Conservation (phyloP, 345 rosid species). For the Hirschfeldia incana region DNA sequence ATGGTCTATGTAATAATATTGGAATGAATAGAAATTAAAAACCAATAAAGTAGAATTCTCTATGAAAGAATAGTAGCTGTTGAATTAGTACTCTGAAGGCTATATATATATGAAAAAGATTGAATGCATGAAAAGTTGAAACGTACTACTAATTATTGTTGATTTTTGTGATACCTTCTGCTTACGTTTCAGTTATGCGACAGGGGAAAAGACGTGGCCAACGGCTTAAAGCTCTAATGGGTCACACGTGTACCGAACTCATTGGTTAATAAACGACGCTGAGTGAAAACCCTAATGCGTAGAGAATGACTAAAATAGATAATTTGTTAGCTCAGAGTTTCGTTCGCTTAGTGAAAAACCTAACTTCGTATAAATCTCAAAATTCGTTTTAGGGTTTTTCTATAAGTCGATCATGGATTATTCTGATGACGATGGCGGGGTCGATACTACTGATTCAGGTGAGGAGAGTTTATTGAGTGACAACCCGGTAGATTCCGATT, state of each 20-base stretch:
- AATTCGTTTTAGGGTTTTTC: neutral
- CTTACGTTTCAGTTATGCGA: no score
- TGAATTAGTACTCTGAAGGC: no score
- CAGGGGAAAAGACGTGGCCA: neutral
- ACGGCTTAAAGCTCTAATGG: neutral
- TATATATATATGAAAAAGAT: no score
- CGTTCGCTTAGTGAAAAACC: neutral
- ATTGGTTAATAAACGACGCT: neutral
- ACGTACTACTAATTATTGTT: neutral
- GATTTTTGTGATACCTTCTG: neutral
- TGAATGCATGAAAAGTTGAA: no score
- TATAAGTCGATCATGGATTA: slow-evolving; percentile 41
- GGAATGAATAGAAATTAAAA: no score
- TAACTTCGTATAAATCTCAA: neutral
- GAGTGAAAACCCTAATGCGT: neutral
- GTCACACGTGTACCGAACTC: neutral
- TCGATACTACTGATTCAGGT: slow-evolving; percentile 50
- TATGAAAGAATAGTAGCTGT: no score
- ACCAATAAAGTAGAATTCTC: no score
- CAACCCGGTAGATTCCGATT: slow-evolving; percentile 39
- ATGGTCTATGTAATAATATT: no score
- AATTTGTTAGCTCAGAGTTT: neutral
- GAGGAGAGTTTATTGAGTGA: slow-evolving; percentile 70
- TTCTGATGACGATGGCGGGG: slow-evolving; percentile 52
- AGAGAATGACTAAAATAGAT: neutral